phyloP scores from a whole-genome alignment of 805 yeast genomes.

The Teunomyces pallodes region DNA sequence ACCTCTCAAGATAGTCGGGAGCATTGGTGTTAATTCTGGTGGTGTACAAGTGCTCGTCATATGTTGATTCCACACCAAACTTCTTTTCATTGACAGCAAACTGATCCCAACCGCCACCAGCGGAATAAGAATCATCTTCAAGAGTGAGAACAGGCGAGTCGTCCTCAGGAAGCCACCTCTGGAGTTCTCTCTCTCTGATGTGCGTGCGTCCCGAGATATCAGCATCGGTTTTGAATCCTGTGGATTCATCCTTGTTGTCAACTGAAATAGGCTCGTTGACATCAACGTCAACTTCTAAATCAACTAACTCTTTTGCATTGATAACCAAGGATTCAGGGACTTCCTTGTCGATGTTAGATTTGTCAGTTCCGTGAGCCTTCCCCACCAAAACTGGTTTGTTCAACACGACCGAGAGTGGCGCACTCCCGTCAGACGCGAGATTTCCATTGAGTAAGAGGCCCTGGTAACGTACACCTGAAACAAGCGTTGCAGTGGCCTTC shows the following conservation, averaged over 20 bases:
- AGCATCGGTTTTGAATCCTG: conserved; percentile 71
- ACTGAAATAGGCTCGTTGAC: conserved; percentile 11
- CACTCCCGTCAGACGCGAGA: conserved; percentile 24
- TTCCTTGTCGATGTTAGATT: conserved; percentile 21
- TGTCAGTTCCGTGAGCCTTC: conserved; percentile 22
- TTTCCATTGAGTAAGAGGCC: conserved; percentile 59
- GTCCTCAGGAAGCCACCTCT: conserved; percentile 80
- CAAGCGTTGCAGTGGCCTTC: conserved; percentile 54
- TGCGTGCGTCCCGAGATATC: conserved; percentile 63
- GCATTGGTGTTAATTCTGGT: conserved; percentile 67
- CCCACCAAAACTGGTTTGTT: conserved; percentile 45
- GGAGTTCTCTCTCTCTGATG: conserved; percentile 67
- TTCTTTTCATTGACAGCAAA: conserved; percentile 85
- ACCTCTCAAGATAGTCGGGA: conserved; percentile 67
- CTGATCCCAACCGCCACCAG: conserved; percentile 74
- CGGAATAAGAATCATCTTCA: conserved; percentile 30
- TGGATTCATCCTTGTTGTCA: not conserved
- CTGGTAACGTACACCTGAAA: conserved; percentile 55
- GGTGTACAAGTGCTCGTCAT: conserved; percentile 84
- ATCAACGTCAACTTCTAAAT: conserved; percentile 45
- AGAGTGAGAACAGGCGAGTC: conserved; percentile 31
- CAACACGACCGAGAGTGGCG: conserved; percentile 57
- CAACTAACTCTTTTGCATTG: conserved; percentile 50
- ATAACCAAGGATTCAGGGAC: conserved; percentile 47
- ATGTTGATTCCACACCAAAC: conserved; percentile 83